phyloP scores from a whole-genome alignment of 2,329 filamentous ascomycete genomes.

The Mycosphaerella sp. region DNA sequence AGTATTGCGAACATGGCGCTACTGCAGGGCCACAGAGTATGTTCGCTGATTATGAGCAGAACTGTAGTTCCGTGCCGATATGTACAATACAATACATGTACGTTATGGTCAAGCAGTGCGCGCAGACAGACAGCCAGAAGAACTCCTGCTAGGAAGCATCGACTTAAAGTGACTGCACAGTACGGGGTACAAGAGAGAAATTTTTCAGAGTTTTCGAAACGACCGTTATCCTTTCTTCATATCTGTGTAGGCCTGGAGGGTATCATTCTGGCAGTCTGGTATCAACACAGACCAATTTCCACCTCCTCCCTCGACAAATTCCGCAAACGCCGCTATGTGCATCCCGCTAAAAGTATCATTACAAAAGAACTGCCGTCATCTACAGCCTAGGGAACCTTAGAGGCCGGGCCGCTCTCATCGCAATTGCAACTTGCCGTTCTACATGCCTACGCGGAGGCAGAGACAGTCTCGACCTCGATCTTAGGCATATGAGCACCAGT shows the following conservation, averaged over 20 bases:
- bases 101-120: not conserved
- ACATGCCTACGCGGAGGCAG: conserved; percentile 11
- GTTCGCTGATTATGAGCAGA: not conserved
- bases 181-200: not conserved
- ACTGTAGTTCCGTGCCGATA: not conserved
- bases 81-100: not conserved
- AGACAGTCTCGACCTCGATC: conserved; percentile 54
- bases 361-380: not conserved
- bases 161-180: not conserved
- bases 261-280: conserved; percentile 3
- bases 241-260: not conserved
- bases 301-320: not conserved
- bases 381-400: not conserved
- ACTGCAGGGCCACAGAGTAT: conserved; percentile 5
- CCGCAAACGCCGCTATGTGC: conserved; percentile 6
- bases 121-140: not conserved
- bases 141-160: not conserved
- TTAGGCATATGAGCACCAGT: conserved; percentile 64
- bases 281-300: conserved; percentile 5
- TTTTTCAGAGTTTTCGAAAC: not conserved
- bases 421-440: not conserved
- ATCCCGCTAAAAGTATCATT: conserved; percentile 11
- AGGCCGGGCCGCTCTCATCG: not conserved
- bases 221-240: conserved; percentile 1
- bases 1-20: not conserved